Evolutionary conservation across 345 rosid species (phyloP).

Genomic region (Eucalyptus caleyi): DNA sequence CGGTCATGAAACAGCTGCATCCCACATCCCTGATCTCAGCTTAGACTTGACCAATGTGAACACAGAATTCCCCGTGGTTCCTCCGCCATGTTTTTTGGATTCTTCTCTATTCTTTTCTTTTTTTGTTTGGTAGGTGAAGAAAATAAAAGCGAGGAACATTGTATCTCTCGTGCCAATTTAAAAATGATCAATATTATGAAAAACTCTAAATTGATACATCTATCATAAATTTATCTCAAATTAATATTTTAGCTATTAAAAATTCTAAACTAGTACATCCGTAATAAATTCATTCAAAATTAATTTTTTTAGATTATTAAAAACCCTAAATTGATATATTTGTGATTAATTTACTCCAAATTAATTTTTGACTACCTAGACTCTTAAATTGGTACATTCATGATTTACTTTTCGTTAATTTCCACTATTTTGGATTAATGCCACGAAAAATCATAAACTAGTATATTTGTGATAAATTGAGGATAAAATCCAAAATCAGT

Average conservation of each 20-base stretch:
- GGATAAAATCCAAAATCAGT: no score
- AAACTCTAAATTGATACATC: no score
- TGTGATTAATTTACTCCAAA: no score
- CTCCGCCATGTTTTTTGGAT: background rate
- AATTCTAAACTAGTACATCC: fast-evolving
- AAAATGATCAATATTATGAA: no score
- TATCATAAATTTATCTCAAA: no score
- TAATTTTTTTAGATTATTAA: no score
- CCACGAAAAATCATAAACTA: fast-evolving
- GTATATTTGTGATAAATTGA: fast-evolving
- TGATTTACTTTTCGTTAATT: no score
- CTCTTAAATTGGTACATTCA: no score
- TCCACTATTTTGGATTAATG: no score
- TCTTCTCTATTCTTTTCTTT: background rate
- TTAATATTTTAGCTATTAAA: no score
- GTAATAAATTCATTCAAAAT: no score
- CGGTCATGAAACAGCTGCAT: background rate
- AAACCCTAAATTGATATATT: fast-evolving
- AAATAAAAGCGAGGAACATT: background rate
- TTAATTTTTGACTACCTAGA: no score
- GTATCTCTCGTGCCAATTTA: background rate
- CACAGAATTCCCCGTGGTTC: background rate
- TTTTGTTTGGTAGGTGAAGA: background rate
- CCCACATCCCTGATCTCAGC: background rate
- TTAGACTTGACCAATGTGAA: background rate